phyloP scores from a whole-genome alignment of 2,329 filamentous ascomycete genomes.

The Aspergillus cejpii region DNA sequence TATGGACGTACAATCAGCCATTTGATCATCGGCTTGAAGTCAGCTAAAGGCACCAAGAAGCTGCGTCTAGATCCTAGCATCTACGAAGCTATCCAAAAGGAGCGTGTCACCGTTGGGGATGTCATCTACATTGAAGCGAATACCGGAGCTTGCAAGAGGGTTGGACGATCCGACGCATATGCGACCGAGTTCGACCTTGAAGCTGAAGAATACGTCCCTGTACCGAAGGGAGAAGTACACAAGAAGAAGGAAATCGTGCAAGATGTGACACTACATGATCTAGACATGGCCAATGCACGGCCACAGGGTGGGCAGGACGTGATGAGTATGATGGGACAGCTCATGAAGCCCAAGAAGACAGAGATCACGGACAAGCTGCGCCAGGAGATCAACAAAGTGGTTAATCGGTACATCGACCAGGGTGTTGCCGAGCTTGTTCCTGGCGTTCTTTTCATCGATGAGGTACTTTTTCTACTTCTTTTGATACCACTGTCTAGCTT shows the following conservation, averaged over 20 bases:
- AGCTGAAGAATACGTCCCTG: constrained; percentile 97
- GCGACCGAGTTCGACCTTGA: constrained; percentile 98
- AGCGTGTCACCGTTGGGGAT: constrained; percentile 90
- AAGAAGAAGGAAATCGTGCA: constrained; percentile 99
- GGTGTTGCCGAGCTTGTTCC: constrained; percentile 97
- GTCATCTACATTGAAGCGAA: constrained; percentile 99
- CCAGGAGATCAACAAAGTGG: constrained; percentile 96
- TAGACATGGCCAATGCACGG: constrained; percentile 90
- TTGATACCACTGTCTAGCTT: constrained; percentile 16
- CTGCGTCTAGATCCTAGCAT: constrained; percentile 93
- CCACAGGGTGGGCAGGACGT: constrained; percentile 98
- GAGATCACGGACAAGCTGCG: constrained; percentile 98
- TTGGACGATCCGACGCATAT: constrained; percentile 92
- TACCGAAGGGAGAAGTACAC: constrained; percentile 97
- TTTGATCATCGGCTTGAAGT: constrained; percentile 88
- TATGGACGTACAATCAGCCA: constrained; percentile 98
- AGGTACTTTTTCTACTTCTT: constrained; percentile 51
- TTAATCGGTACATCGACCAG: constrained; percentile 98
- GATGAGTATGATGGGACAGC: constrained; percentile 99
- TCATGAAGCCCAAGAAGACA: constrained; percentile 99
- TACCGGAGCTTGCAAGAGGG: constrained; percentile 94
- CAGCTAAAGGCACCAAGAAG: constrained; percentile 95
- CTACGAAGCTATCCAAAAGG: constrained; percentile 98
- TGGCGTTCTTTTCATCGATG: constrained; percentile 95
- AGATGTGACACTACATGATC: constrained; percentile 92